phyloP scores from a whole-genome alignment of 345 rosid species.

The Gossypium herbaceum region DNA sequence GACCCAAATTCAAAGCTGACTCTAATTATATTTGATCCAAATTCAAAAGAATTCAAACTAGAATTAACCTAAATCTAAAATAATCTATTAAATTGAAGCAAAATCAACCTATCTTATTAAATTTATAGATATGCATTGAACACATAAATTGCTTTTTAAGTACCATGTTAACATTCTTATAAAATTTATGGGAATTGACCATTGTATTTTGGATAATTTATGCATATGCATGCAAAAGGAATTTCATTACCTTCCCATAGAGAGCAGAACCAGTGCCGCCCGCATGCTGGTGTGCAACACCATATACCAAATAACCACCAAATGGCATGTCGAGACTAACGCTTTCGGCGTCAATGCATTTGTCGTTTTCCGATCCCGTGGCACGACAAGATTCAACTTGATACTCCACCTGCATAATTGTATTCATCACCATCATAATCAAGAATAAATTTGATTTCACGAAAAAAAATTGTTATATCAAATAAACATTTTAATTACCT shows the following conservation, averaged over 20 bases:
- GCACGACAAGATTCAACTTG: slow-evolving; percentile 47
- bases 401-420: slow-evolving; percentile 56
- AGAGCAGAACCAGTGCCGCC: slow-evolving; percentile 70
- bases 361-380: slow-evolving; percentile 11
- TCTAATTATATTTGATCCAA: neutral
- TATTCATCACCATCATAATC: neutral
- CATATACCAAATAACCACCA: slow-evolving; percentile 72
- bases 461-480: neutral
- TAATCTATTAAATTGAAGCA: too few species aligned
- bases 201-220: neutral
- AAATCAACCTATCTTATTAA: too few species aligned
- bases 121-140: too few species aligned
- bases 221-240: neutral
- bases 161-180: too few species aligned
- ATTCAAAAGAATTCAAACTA: too few species aligned
- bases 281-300: slow-evolving; percentile 75
- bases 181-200: too few species aligned
- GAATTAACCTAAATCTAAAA: too few species aligned
- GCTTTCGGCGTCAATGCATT: slow-evolving; percentile 47
- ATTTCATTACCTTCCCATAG: slow-evolving; percentile 52
- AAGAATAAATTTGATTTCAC: neutral
- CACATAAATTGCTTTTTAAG: too few species aligned
- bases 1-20: neutral
- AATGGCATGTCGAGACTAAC: slow-evolving; percentile 53
- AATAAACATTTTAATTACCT: slow-evolving; percentile 33